Evolutionary conservation across 2,329 filamentous ascomycete genomes (phyloP).

Genomic region (Neonectria faginata): DNA sequence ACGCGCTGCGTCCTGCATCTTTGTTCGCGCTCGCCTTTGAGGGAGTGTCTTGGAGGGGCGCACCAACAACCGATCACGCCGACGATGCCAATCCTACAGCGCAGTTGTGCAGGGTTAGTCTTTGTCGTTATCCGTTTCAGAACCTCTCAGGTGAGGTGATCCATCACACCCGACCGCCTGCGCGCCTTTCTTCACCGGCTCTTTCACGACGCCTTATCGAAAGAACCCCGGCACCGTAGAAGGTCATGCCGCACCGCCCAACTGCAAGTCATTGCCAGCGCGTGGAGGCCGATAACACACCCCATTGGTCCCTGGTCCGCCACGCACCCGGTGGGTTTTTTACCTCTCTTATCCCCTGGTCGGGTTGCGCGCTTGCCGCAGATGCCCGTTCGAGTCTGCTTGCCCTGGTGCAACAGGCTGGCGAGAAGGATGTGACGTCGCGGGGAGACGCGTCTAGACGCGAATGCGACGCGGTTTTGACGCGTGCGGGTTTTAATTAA

Average conservation of each 20-base stretch:
- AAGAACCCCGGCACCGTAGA: slow-evolving; percentile 1
- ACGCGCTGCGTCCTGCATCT: not conserved
- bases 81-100: not conserved
- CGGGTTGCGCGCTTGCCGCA: slow-evolving; percentile 23
- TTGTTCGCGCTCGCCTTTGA: not conserved
- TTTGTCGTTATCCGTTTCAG: slow-evolving; percentile 16
- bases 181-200: slow-evolving; percentile 2
- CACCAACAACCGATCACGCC: not conserved
- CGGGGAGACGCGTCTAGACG: slow-evolving; percentile 24
- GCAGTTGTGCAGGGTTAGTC: slow-evolving; percentile 1
- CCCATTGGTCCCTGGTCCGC: slow-evolving; percentile 12
- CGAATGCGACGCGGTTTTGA: slow-evolving; percentile 18
- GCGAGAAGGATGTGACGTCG: slow-evolving; percentile 17
- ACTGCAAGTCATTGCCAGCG: slow-evolving; percentile 28
- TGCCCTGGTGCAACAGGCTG: slow-evolving; percentile 1
- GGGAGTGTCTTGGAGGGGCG: not conserved
- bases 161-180: not conserved
- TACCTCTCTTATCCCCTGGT: not conserved
- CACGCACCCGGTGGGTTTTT: not conserved
- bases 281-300: slow-evolving; percentile 13
- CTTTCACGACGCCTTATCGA: slow-evolving; percentile 14
- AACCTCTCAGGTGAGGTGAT: slow-evolving; percentile 16
- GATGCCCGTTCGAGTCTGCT: slow-evolving; percentile 5
- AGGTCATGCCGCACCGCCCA: slow-evolving; percentile 18
- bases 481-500: slow-evolving; percentile 26